Conservation (phyloP, 2,329 filamentous ascomycete species). For the Xylariales sp. region DNA sequence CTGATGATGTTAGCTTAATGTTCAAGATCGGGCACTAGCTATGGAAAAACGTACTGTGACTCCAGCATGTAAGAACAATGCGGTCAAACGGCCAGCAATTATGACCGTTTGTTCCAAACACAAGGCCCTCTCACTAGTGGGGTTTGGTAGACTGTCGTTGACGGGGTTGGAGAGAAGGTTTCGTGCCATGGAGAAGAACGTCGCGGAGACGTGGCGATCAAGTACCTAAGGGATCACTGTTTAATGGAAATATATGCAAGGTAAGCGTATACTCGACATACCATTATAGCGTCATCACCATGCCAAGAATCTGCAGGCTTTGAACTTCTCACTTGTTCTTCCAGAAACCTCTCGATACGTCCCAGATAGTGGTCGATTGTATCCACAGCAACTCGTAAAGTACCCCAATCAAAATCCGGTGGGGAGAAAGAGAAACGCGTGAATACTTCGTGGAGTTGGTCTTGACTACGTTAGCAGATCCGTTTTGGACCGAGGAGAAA, state of each 20-base stretch:
- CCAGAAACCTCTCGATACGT: conserved; percentile 35
- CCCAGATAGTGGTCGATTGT: conserved; percentile 43
- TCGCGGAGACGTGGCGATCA: conserved; percentile 42
- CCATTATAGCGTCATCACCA: conserved; percentile 44
- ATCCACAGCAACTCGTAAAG: conserved; percentile 40
- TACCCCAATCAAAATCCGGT: conserved; percentile 42
- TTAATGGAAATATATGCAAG: background rate
- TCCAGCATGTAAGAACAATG: conserved; percentile 39
- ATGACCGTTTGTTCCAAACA: conserved; percentile 41
- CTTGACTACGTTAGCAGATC: conserved; percentile 19
- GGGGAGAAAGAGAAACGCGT: conserved; percentile 39
- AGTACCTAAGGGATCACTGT: conserved; percentile 30
- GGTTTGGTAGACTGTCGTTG: conserved; percentile 16
- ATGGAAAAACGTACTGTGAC: conserved; percentile 30
- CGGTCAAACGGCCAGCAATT: conserved; percentile 42
- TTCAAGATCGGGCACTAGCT: background rate
- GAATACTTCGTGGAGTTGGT: conserved; percentile 48
- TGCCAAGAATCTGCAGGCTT: conserved; percentile 25
- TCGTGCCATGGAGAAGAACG: conserved; percentile 44
- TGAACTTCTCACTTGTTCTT: conserved; percentile 34
- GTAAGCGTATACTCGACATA: conserved; percentile 20
- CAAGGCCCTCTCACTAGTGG: conserved; percentile 18
- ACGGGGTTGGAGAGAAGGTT: conserved; percentile 29
- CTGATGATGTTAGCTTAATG: conserved; percentile 23
- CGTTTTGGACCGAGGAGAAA: background rate